Evolutionary conservation across 768 basidiomycete species (phyloP).

Genomic region (Russula abietina): DNA sequence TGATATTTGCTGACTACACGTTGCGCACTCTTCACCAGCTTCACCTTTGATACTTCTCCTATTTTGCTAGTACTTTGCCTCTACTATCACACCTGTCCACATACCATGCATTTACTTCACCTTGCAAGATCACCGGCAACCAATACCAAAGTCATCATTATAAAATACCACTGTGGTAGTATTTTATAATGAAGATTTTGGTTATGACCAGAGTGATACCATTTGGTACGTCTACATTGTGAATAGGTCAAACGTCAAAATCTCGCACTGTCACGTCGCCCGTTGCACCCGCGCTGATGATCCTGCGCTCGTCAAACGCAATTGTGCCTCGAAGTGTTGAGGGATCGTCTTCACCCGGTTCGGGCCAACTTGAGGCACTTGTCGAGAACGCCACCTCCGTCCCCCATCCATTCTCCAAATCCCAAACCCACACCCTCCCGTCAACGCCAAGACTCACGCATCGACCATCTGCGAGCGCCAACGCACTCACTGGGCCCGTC

Average conservation of each 20-base stretch:
- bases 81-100: too few species aligned
- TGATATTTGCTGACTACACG: too few species aligned
- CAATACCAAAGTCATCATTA: too few species aligned
- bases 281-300: slow-evolving; percentile 42
- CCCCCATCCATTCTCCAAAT: slow-evolving; percentile 54
- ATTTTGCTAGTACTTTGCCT: too few species aligned
- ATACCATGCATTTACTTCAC: too few species aligned
- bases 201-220: too few species aligned
- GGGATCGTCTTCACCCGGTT: slow-evolving; percentile 2
- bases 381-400: slow-evolving; percentile 31
- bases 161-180: too few species aligned
- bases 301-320: slow-evolving; percentile 69
- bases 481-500: slow-evolving; percentile 54
- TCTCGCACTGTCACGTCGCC: slow-evolving; percentile 43
- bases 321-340: slow-evolving; percentile 37
- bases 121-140: too few species aligned
- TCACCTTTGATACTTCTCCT: too few species aligned
- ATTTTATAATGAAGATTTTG: too few species aligned
- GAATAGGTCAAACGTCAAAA: slow-evolving; percentile 46
- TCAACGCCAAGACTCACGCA: slow-evolving; percentile 70
- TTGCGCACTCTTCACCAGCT: too few species aligned
- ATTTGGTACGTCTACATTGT: background rate
- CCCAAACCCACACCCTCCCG: slow-evolving; percentile 82
- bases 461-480: slow-evolving; percentile 74
- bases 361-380: slow-evolving; percentile 30